These are phyloP conservation scores for Sedum album DNA, from an alignment of 164 flowering plant species.

Conservation along the genomic window DNA sequence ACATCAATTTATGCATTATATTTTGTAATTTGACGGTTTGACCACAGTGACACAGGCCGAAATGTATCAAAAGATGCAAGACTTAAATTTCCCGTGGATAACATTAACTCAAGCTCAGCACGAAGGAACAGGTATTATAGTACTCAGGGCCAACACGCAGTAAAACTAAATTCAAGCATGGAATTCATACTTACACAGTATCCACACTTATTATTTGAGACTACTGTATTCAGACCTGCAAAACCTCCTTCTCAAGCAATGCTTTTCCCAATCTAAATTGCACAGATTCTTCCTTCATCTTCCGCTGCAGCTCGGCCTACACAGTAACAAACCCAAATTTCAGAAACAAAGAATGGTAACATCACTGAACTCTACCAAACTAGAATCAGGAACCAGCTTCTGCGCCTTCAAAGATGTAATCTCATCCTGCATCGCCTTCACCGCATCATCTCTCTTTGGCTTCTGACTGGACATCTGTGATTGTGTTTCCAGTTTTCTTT, in stretches of 20 bases:
- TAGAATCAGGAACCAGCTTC: constrained; percentile 70
- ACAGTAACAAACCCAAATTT: not conserved
- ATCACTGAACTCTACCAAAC: too few species aligned
- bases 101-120: not conserved
- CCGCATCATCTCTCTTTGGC: constrained; percentile 54
- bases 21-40: too few species aligned
- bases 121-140: not conserved
- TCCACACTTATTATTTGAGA: too few species aligned
- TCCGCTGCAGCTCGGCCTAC: constrained; percentile 88
- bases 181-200: too few species aligned
- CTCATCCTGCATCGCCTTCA: constrained; percentile 57
- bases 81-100: too few species aligned
- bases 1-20: too few species aligned
- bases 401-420: constrained; percentile 75
- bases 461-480: constrained; percentile 65
- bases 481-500: constrained; percentile 70
- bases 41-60: not conserved
- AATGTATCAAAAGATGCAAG: not conserved
- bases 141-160: not conserved
- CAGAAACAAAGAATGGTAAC: too few species aligned
- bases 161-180: not conserved
- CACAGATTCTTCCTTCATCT: constrained; percentile 87
- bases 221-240: constrained; percentile 48
- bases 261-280: constrained; percentile 82
- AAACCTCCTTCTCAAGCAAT: constrained; percentile 77